phyloP scores from a whole-genome alignment of 768 basidiomycete species.

The Kwoniella bestiolae region DNA sequence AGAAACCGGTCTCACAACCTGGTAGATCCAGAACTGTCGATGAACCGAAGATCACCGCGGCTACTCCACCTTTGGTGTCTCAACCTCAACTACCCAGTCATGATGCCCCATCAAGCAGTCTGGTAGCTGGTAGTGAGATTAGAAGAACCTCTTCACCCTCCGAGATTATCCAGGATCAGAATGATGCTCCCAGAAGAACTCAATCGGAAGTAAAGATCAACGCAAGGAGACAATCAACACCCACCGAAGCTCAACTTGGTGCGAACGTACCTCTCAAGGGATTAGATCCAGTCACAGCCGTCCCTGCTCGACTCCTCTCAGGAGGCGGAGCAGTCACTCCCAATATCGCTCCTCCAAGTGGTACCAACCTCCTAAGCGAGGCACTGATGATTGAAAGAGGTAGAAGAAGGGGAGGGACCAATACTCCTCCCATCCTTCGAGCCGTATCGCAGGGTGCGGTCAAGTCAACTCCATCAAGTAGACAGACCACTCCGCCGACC shows the following conservation, averaged over 20 bases:
- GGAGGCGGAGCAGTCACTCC: constrained; percentile 9
- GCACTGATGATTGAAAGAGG: constrained; percentile 29
- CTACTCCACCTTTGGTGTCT: constrained; percentile 4
- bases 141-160: constrained; percentile 4
- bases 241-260: not conserved
- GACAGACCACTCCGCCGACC: constrained; percentile 22
- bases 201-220: constrained; percentile 17
- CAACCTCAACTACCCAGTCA: not conserved
- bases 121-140: constrained; percentile 2
- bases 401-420: constrained; percentile 1
- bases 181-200: not conserved
- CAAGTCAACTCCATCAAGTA: constrained; percentile 7
- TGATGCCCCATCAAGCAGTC: not conserved
- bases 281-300: constrained; percentile 23
- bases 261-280: constrained; percentile 10
- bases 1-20: constrained; percentile 29
- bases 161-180: constrained; percentile 4
- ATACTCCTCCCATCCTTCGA: not conserved
- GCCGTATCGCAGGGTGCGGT: constrained; percentile 4
- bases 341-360: constrained; percentile 12
- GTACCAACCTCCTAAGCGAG: constrained; percentile 19
- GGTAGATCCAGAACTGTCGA: constrained; percentile 24
- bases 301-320: constrained; percentile 22
- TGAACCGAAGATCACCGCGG: not conserved
- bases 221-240: not conserved